A percentile compares a stretch with the other conserved stretches of the same genome.
Conservation (phyloP, 768 basidiomycete species). For the Porphyrellus cyaneotinctus region DNA sequence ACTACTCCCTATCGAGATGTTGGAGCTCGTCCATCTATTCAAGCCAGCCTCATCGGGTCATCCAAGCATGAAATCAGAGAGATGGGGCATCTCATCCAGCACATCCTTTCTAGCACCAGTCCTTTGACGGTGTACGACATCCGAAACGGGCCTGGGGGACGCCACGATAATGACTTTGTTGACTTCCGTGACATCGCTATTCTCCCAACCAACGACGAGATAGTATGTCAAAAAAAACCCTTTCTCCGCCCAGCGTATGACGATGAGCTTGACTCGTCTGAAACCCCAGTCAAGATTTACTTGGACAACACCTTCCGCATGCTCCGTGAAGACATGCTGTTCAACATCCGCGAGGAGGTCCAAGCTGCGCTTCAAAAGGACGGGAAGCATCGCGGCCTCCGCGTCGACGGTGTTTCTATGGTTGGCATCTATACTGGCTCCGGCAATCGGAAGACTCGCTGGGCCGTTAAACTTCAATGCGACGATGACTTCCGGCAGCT, state of each 20-base stretch:
- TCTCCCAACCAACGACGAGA: conserved; percentile 59
- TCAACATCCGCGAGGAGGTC: conserved; percentile 52
- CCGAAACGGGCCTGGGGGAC: conserved; percentile 47
- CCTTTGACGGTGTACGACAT: conserved; percentile 14
- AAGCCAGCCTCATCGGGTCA: conserved; percentile 24
- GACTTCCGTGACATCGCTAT: conserved; percentile 57
- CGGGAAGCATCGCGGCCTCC: conserved; percentile 34
- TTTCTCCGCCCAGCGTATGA: conserved; percentile 43
- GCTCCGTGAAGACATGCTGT: conserved; percentile 59
- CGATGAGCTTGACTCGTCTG: conserved; percentile 16
- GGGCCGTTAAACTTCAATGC: conserved; percentile 41
- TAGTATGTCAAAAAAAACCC: conserved; percentile 40
- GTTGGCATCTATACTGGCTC: conserved; percentile 35
- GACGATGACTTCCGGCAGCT: conserved; percentile 34
- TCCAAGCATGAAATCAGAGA: conserved; percentile 24
- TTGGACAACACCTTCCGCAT: conserved; percentile 66
- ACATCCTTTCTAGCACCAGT: conserved; percentile 29
- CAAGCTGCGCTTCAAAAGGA: conserved; percentile 37
- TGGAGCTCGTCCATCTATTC: conserved; percentile 28
- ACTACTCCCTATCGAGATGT: conserved; percentile 37
- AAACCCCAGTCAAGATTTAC: conserved; percentile 38
- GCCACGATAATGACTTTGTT: conserved; percentile 64
- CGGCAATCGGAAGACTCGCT: conserved; percentile 26
- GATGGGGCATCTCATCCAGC: conserved; percentile 39
- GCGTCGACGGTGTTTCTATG: conserved; percentile 31